Base-by-base conservation (phyloP, 2,329 filamentous ascomycete species). In the Hirsutella minnesotensis region DNA sequence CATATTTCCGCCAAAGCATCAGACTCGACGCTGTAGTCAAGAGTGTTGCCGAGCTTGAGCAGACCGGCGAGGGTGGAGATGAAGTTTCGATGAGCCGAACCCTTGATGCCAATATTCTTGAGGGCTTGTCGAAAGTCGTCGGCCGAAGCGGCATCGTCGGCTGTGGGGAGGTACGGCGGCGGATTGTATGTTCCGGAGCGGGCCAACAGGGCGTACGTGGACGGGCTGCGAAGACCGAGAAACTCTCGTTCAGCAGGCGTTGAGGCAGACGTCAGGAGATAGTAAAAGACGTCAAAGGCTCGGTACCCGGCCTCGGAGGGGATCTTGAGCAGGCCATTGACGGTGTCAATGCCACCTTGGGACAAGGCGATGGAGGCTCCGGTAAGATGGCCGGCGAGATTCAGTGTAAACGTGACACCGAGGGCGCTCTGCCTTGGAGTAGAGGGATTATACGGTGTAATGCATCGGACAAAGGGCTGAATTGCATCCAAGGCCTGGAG, bases 221-320 rank as follows among this genome's bases (percentile, higher is more conserved):
- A 83, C 3, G 86, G 77, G 9, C 79, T 71, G 63, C 87, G 84
- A 24, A 98, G 73, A 21, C 83, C 80, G 13, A 98, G 68, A 47
- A 89, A 94, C 58, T 96, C 90, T 44, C 87, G 75, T 65, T 98
- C 92, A 2, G 87, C 82, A 4, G 83, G 79, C 1, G 86, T 92
- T 0, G 92, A 94, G 1, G 86, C 84, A n/a, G 85, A 88, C 0
- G 89, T 94, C 35, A 96, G 73, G 1, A 98, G 77, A 55, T 95
- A 96, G 66, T 98, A 96, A 58, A 98, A 96, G 40, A 94, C 92
- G 57, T 98, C 90, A 53, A 98, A 98, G 3, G 90, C 92, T 48
- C 92, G 81, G 62, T 87, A 87, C 12, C 92, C 92, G 7, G 79
- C 57, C 56, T 95, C 80, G 0, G 79, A 63, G 0, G 92, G 86